Percentiles rank a stretch among this genome's conserved stretches.
Conservation (phyloP, 306 rosid genomes). For the Medicago arabica region DNA sequence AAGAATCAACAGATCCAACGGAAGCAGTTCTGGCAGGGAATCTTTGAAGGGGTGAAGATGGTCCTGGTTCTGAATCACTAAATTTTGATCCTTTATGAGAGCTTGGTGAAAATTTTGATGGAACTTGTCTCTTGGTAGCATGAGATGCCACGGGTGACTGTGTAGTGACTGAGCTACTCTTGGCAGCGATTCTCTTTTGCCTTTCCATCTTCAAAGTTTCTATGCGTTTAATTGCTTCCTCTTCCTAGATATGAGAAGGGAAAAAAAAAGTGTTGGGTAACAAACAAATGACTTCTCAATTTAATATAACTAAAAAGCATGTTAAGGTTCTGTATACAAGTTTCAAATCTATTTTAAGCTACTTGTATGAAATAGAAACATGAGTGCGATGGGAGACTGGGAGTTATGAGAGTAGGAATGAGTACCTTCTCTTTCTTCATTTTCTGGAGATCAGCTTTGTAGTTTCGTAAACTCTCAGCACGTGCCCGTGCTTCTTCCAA, state of each 20-base stretch:
- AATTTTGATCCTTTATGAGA: constrained; percentile 81
- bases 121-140: constrained; percentile 68
- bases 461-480: constrained; percentile 84
- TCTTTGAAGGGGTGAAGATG: constrained; percentile 82
- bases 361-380: constrained; percentile 7
- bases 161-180: constrained; percentile 62
- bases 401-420: constrained; percentile 17
- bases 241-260: constrained; percentile 60
- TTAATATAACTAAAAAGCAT: constrained; percentile 26
- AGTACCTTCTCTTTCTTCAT: constrained; percentile 96
- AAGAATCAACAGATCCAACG: constrained; percentile 67
- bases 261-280: constrained; percentile 25
- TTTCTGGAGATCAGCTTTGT: constrained; percentile 97
- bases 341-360: constrained; percentile 35
- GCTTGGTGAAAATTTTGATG: constrained; percentile 67
- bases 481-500: constrained; percentile 96
- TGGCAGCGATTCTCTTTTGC: constrained; percentile 95
- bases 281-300: constrained; percentile 21
- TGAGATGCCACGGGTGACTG: constrained; percentile 57
- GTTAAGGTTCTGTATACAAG: constrained; percentile 23
- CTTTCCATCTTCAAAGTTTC: constrained; percentile 91
- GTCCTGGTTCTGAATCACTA: constrained; percentile 89
- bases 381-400: constrained; percentile 9
- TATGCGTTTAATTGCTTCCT: constrained; percentile 73
- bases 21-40: constrained; percentile 57